Evolutionary conservation across 2,329 filamentous ascomycete genomes (phyloP).

Genomic region (Xylaria hypoxylon): DNA sequence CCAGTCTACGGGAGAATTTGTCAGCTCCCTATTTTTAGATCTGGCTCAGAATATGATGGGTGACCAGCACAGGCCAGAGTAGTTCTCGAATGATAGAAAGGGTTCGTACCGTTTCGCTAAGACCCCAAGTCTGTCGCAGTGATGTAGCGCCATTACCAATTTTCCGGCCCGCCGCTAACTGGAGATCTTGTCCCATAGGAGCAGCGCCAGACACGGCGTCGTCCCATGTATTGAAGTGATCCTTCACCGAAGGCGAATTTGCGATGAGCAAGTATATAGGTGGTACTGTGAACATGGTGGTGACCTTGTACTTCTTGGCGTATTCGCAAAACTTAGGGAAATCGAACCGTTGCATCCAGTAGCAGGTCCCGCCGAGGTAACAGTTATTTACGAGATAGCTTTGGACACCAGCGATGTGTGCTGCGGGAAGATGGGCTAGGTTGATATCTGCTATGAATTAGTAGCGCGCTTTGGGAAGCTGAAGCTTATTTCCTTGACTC

Average conservation of each 20-base stretch:
- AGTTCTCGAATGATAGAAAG: not conserved
- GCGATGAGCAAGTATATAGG: slow-evolving; percentile 70
- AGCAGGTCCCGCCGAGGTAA: slow-evolving; percentile 61
- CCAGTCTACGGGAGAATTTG: slow-evolving; percentile 29
- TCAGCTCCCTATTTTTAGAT: not conserved
- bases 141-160: slow-evolving; percentile 56
- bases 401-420: slow-evolving; percentile 61
- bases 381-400: slow-evolving; percentile 57
- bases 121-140: slow-evolving; percentile 67
- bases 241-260: slow-evolving; percentile 65
- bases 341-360: slow-evolving; percentile 73
- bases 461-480: not conserved
- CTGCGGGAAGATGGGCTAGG: slow-evolving; percentile 57
- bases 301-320: slow-evolving; percentile 62
- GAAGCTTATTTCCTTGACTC: not conserved
- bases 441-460: slow-evolving; percentile 19
- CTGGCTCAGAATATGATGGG: not conserved
- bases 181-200: slow-evolving; percentile 66
- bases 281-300: slow-evolving; percentile 69
- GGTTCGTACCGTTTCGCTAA: slow-evolving; percentile 66
- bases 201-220: slow-evolving; percentile 66
- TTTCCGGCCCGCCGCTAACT: slow-evolving; percentile 62
- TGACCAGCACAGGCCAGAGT: not conserved
- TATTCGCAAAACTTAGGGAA: slow-evolving; percentile 66
- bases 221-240: slow-evolving; percentile 65